These are phyloP conservation scores for Fusarium cicatricum DNA, from an alignment of 2,329 filamentous ascomycete genomes.

Conservation along the genomic window DNA sequence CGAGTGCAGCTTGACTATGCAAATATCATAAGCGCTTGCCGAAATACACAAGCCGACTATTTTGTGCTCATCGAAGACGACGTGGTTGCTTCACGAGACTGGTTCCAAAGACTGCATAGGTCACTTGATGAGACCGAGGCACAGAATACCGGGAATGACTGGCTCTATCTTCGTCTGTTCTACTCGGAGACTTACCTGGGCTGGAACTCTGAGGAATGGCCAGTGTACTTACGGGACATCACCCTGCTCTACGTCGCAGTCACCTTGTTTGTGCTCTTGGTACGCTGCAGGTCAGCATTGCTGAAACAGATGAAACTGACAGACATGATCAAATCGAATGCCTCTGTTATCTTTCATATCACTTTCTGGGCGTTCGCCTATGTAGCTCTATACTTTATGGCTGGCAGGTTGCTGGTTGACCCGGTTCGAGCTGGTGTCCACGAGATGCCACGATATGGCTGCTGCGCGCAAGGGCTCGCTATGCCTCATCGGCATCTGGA, in stretches of 20 bases:
- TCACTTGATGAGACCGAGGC: slow-evolving; percentile 37
- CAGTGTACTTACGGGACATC: slow-evolving; percentile 32
- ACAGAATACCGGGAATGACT: slow-evolving; percentile 23
- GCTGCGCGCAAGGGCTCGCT: slow-evolving; percentile 47
- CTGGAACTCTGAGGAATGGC: slow-evolving; percentile 48
- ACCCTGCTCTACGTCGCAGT: slow-evolving; percentile 30
- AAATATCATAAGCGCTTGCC: slow-evolving; percentile 39
- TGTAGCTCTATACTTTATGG: slow-evolving; percentile 41
- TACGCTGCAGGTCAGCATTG: slow-evolving; percentile 11
- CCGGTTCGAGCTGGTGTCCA: slow-evolving; percentile 38
- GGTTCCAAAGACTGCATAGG: slow-evolving; percentile 37
- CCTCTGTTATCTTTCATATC: slow-evolving; percentile 12
- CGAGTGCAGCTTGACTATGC: slow-evolving; percentile 44
- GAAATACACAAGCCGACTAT: slow-evolving; percentile 33
- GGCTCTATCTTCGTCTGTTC: slow-evolving; percentile 48
- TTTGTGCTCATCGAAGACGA: slow-evolving; percentile 47
- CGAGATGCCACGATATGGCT: slow-evolving; percentile 48
- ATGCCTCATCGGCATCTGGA: slow-evolving; percentile 42
- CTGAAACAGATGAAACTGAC: slow-evolving; percentile 15
- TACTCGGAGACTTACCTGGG: slow-evolving; percentile 48
- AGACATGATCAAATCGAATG: slow-evolving; percentile 12
- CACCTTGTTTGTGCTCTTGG: slow-evolving; percentile 15
- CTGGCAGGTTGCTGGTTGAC: slow-evolving; percentile 39
- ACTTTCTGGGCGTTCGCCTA: slow-evolving; percentile 39
- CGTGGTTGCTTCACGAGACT: slow-evolving; percentile 43